phyloP scores from a whole-genome alignment of 2,329 filamentous ascomycete genomes.

The Diaporthe vexans region DNA sequence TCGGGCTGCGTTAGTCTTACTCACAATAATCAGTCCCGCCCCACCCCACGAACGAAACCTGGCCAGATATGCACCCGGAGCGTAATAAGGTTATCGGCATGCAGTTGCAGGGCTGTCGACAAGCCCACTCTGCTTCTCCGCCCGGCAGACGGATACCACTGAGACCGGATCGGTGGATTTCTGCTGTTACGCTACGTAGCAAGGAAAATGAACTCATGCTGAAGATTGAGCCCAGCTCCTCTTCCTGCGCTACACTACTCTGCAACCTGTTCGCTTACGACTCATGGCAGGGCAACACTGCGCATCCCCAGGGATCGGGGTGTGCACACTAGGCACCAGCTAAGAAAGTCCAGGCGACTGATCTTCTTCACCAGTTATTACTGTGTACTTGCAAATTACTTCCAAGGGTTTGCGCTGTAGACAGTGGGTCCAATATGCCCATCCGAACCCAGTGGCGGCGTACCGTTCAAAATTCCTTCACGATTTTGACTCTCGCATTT shows the following conservation, averaged over 20 bases:
- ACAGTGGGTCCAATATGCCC: neutral
- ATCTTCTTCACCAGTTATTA: neutral
- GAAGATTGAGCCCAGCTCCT: conserved; percentile 2
- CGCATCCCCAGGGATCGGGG: neutral
- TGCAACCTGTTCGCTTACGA: neutral
- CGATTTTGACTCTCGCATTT: neutral
- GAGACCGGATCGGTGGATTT: neutral
- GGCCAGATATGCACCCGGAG: neutral
- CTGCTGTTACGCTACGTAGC: conserved; percentile 2
- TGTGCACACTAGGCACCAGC: neutral
- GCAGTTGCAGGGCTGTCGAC: neutral
- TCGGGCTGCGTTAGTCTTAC: neutral
- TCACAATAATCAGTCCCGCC: neutral
- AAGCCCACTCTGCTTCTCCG: neutral
- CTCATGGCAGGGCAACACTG: neutral
- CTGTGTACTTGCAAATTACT: neutral
- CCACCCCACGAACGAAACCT: conserved; percentile 1
- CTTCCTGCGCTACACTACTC: neutral
- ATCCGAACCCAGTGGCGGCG: neutral
- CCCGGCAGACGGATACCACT: conserved; percentile 17
- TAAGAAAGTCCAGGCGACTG: neutral
- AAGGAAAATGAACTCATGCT: conserved; percentile 8
- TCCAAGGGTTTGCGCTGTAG: neutral
- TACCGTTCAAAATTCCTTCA: neutral
- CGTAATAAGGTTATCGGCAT: neutral